phyloP scores from a whole-genome alignment of 371 early-diverging fungal species.

The Fennellomyces sp. region DNA sequence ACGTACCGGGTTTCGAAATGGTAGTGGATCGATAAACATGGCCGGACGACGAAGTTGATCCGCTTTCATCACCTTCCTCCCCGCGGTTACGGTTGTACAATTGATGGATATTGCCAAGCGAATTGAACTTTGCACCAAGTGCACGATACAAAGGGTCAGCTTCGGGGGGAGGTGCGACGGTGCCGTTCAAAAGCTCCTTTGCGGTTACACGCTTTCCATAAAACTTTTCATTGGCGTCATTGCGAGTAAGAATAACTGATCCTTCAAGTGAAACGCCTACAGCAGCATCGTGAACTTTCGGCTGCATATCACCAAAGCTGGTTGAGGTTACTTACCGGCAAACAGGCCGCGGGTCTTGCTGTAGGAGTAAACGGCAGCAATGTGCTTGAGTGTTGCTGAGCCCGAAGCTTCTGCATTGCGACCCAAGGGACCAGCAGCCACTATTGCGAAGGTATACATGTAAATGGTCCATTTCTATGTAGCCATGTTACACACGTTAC shows the following conservation, averaged over 20 bases:
- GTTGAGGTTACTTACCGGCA: too few species aligned
- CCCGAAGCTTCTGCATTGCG: constrained; percentile 90
- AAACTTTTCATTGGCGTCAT: constrained; percentile 86
- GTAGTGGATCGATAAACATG: constrained; percentile 2
- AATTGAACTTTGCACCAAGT: constrained; percentile 41
- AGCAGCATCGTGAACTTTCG: too few species aligned
- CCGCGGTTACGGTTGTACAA: constrained; percentile 20
- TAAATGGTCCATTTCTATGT: background rate
- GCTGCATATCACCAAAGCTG: too few species aligned
- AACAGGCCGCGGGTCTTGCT: constrained; percentile 88
- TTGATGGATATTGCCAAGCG: constrained; percentile 13
- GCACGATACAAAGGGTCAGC: constrained; percentile 86
- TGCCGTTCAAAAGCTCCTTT: constrained; percentile 79
- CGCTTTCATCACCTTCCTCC: constrained; percentile 7
- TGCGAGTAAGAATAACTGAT: constrained; percentile 86
- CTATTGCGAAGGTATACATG: constrained; percentile 25
- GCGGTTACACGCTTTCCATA: constrained; percentile 81
- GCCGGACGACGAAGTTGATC: background rate
- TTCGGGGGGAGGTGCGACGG: constrained; percentile 74
- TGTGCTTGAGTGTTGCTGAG: constrained; percentile 69
- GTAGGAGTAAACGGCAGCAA: constrained; percentile 92
- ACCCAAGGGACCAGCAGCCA: constrained; percentile 92
- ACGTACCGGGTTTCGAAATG: constrained; percentile 12
- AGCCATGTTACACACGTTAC: constrained; percentile 28
- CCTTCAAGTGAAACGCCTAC: constrained; percentile 91